A percentile compares a stretch with the other conserved stretches of the same genome.
These are phyloP conservation scores for Dioszegia aurantiaca DNA, from an alignment of 768 basidiomycete genomes.

Conservation along the genomic window DNA sequence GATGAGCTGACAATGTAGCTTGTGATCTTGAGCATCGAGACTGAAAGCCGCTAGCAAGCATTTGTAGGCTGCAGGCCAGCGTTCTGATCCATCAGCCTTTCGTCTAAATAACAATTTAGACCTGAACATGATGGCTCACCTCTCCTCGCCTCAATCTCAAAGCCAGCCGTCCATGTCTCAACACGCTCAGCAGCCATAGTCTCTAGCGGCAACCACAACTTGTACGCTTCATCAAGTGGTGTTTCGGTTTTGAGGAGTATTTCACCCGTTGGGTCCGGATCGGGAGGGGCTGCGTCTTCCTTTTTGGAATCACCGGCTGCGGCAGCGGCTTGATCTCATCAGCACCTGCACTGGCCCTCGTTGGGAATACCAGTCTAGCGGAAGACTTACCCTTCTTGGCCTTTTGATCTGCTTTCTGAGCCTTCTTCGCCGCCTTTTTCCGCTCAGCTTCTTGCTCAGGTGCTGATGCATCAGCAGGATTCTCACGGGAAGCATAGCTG, in stretches of 20 bases:
- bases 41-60: conserved; percentile 63
- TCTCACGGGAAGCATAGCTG: background rate
- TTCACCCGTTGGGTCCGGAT: conserved; percentile 79
- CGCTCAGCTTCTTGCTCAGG: conserved; percentile 51
- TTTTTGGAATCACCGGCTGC: conserved; percentile 31
- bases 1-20: conserved; percentile 68
- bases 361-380: background rate
- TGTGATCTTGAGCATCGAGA: conserved; percentile 61
- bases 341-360: background rate
- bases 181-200: conserved; percentile 59
- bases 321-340: conserved; percentile 31
- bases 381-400: conserved; percentile 38
- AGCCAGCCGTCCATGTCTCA: conserved; percentile 70
- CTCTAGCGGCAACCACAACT: conserved; percentile 65
- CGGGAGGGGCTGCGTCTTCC: conserved; percentile 50
- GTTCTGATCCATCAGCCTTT: conserved; percentile 57
- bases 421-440: conserved; percentile 50
- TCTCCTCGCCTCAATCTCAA: conserved; percentile 77
- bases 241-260: conserved; percentile 65
- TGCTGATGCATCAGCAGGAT: conserved; percentile 20
- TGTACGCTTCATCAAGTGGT: conserved; percentile 71
- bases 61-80: conserved; percentile 71
- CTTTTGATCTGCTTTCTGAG: conserved; percentile 50
- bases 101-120: no score
- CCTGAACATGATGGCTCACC: conserved; percentile 59